These are phyloP conservation scores for Mortierella sp. DNA, from an alignment of 371 early-diverging fungal genomes.

Conservation along the genomic window DNA sequence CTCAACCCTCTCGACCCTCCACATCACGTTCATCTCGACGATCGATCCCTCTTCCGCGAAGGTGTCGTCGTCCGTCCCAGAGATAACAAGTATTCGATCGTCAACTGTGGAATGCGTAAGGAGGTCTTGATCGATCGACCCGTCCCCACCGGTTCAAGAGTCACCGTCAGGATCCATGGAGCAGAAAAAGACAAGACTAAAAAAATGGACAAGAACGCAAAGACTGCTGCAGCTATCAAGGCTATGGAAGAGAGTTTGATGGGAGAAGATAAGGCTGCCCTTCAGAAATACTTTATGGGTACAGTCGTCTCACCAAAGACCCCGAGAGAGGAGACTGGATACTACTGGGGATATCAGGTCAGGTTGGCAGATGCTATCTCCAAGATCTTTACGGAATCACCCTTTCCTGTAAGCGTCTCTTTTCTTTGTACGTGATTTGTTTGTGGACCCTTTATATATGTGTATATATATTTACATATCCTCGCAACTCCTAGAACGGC, in stretches of 20 bases:
- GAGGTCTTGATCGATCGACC: slow-evolving; percentile 66
- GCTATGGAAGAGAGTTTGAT: slow-evolving; percentile 38
- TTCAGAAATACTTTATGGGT: slow-evolving; percentile 63
- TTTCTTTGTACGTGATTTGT: neutral
- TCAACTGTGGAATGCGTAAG: slow-evolving; percentile 72
- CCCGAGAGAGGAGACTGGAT: slow-evolving; percentile 70
- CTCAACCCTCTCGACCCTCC: slow-evolving; percentile 78
- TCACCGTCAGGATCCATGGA: slow-evolving; percentile 74
- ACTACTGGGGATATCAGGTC: slow-evolving; percentile 86
- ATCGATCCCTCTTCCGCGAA: slow-evolving; percentile 71
- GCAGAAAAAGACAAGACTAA: slow-evolving; percentile 55
- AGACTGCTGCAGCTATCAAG: slow-evolving; percentile 24
- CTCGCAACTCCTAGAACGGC: slow-evolving; percentile 56
- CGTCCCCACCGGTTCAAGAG: slow-evolving; percentile 72
- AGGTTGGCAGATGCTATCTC: slow-evolving; percentile 72
- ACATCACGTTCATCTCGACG: slow-evolving; percentile 76
- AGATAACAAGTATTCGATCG: slow-evolving; percentile 64
- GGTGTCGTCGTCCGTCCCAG: slow-evolving; percentile 70
- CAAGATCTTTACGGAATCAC: slow-evolving; percentile 71
- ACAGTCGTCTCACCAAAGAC: slow-evolving; percentile 73
- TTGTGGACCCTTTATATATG: neutral
- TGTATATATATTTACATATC: neutral
- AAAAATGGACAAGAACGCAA: slow-evolving; percentile 56
- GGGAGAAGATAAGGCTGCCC: slow-evolving; percentile 25
- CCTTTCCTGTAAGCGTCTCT: slow-evolving; percentile 60